Evolutionary conservation across 495 filamentous ascomycete genomes (phyloP), one percentile per base, ranked within the genome.

Genomic region (Aspergillus bridgeri): DNA sequence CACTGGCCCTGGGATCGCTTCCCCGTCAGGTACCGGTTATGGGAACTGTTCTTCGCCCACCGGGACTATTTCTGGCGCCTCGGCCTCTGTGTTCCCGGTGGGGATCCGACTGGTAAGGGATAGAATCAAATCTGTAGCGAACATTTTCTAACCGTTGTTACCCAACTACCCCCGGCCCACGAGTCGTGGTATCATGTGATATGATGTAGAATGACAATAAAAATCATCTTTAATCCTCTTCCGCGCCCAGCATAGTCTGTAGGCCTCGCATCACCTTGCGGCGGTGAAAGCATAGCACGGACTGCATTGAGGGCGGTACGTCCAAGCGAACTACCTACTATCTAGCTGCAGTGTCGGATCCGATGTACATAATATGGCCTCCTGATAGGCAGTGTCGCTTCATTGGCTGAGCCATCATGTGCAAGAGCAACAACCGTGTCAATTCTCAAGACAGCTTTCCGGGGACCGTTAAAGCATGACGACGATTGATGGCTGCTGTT

Each of bases 51-150:
- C 69, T 92, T 91, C 75, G 88, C 92, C 17, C 94, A 98, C 75
- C 79, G 94, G 53, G 94, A 98, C 72, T 98, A 98, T 67, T 98
- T 98, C 69, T 94, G 91, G 88, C 75, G 94, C 29, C 65, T 98
- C 57, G 94, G 94, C 0, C 73, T 98, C 45, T 98, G 94, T 75
- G 77, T 97, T 5, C 93, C 93, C 3, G 89, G 88, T 5, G 90
- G 89, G 2, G 90, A 92, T 72, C 86, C 86, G 59, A 70, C 66
- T 22, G 66, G 65, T 20, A 55, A 15, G 29, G 50, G 52, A 44
- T 23, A 29, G 19, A 8, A 9, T 7, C 24, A 18, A 22, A 22
- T 38, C 18, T n/a, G 7, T 43, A 22, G 9, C 7, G 18, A 42
- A 20, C 21, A n/a, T 6, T 13, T 17, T n/a, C 22, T 38, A 3